A percentile compares a stretch with the other conserved stretches of the same genome.
phyloP scores from a whole-genome alignment of 2,329 filamentous ascomycete species.

The Thelonectria rubi region DNA sequence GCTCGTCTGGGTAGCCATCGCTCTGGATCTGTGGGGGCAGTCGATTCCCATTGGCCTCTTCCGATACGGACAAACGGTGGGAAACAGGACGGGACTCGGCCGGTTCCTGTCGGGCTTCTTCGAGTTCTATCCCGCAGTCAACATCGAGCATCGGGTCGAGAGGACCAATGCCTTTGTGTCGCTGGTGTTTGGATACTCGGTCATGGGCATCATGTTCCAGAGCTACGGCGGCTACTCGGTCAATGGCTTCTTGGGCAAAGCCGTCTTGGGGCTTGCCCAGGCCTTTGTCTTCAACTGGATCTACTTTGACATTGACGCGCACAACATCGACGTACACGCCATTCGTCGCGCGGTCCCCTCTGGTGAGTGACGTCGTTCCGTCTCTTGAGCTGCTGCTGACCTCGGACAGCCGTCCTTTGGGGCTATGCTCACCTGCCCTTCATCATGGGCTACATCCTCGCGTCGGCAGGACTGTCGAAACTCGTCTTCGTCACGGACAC shows the following conservation, averaged over 20 bases:
- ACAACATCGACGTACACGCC: conserved; percentile 66
- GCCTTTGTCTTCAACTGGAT: conserved; percentile 70
- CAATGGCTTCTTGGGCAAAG: conserved; percentile 70
- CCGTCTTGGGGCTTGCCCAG: conserved; percentile 65
- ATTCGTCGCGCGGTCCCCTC: conserved; percentile 62
- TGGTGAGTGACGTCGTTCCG: conserved; percentile 44
- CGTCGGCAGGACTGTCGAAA: conserved; percentile 65
- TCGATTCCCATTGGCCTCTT: conserved; percentile 54
- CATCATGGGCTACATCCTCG: conserved; percentile 69
- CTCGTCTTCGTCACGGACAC: conserved; percentile 68
- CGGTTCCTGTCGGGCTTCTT: conserved; percentile 52
- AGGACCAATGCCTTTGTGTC: conserved; percentile 71
- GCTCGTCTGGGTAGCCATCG: conserved; percentile 65
- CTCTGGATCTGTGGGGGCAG: conserved; percentile 61
- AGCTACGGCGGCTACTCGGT: conserved; percentile 55
- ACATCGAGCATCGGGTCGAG: conserved; percentile 73
- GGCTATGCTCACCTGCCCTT: conserved; percentile 66
- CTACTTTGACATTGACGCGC: conserved; percentile 70
- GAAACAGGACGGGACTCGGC: conserved; percentile 32
- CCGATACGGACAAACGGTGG: conserved; percentile 40
- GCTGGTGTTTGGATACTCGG: conserved; percentile 71
- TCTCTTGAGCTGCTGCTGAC: conserved; percentile 16
- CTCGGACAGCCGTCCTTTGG: conserved; percentile 59
- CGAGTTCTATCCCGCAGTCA: conserved; percentile 69
- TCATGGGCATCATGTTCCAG: conserved; percentile 69